Conservation (phyloP, 768 basidiomycete species). For the Tulasnella sp. region DNA sequence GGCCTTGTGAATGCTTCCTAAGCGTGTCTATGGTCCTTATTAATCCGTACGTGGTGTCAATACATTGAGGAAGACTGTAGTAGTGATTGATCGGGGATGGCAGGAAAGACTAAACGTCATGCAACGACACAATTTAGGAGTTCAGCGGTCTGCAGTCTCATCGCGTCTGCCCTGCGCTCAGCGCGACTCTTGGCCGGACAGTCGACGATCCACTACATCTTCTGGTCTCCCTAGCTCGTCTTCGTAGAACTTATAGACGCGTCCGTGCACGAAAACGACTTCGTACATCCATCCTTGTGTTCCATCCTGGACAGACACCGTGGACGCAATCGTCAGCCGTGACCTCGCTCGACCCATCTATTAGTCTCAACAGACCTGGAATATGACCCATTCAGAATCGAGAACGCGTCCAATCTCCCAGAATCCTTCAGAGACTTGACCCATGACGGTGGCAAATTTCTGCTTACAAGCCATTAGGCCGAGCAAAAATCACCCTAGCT, state of each 20-base stretch:
- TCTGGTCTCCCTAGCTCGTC: constrained; percentile 11
- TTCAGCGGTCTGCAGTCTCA: too few relatives aligned
- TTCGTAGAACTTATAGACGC: constrained; percentile 12
- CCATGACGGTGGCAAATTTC: constrained; percentile 13
- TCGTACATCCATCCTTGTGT: background rate
- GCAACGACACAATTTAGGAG: too few relatives aligned
- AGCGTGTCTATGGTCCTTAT: too few relatives aligned
- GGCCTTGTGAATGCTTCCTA: too few relatives aligned
- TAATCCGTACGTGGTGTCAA: too few relatives aligned
- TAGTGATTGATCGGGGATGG: too few relatives aligned
- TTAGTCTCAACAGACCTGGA: background rate
- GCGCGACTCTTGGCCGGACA: constrained; percentile 6
- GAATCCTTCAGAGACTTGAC: constrained; percentile 14
- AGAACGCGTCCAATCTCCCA: constrained; percentile 15
- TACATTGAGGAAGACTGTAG: too few relatives aligned
- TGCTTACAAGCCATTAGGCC: too few relatives aligned
- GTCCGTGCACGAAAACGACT: constrained; percentile 5
- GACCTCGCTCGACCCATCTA: background rate
- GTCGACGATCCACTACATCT: constrained; percentile 9
- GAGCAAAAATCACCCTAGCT: too few relatives aligned
- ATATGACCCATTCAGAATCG: background rate
- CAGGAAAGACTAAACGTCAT: too few relatives aligned
- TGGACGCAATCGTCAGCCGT: background rate
- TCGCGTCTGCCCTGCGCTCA: too few relatives aligned
- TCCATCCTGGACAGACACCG: too few relatives aligned